These are phyloP conservation scores for Microstroma glucosiphilum DNA, from an alignment of 1,284 basidiomycete genomes.

Conservation along the genomic window DNA sequence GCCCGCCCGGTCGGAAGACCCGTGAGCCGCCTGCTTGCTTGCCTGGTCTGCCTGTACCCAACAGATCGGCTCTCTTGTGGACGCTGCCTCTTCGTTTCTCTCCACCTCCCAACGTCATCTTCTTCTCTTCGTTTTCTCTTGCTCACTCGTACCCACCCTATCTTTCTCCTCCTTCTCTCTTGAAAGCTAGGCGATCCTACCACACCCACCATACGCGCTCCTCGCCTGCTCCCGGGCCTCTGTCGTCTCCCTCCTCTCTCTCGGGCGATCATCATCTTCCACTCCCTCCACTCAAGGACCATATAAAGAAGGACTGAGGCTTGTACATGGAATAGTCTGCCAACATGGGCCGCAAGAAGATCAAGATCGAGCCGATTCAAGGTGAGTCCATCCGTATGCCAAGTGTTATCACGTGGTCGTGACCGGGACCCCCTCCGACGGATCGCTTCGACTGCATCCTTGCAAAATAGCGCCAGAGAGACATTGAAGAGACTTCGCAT, in stretches of 20 bases:
- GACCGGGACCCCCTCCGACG: not conserved
- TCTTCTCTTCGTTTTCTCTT: not conserved
- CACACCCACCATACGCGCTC: not conserved
- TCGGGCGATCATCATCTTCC: not conserved
- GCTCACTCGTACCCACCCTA: not conserved
- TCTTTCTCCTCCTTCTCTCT: not conserved
- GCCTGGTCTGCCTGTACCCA: too few relatives aligned
- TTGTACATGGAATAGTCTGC: not conserved
- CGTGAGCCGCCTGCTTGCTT: too few relatives aligned
- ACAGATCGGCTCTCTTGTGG: not conserved
- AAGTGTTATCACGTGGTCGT: not conserved
- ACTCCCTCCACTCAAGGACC: not conserved
- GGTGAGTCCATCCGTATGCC: not conserved
- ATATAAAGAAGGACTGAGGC: not conserved
- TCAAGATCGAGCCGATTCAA: conserved; percentile 13
- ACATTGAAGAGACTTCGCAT: not conserved
- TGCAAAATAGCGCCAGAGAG: not conserved
- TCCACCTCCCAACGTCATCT: not conserved
- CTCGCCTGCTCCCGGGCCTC: not conserved
- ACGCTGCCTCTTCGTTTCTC: not conserved
- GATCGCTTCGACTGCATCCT: not conserved
- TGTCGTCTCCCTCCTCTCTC: not conserved
- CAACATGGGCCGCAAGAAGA: conserved; percentile 21
- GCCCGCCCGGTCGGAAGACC: too few relatives aligned
- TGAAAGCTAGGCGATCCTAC: not conserved